Evolutionary conservation across 2,329 filamentous ascomycete species (phyloP).

Genomic region (Monosporascus ibericus): DNA sequence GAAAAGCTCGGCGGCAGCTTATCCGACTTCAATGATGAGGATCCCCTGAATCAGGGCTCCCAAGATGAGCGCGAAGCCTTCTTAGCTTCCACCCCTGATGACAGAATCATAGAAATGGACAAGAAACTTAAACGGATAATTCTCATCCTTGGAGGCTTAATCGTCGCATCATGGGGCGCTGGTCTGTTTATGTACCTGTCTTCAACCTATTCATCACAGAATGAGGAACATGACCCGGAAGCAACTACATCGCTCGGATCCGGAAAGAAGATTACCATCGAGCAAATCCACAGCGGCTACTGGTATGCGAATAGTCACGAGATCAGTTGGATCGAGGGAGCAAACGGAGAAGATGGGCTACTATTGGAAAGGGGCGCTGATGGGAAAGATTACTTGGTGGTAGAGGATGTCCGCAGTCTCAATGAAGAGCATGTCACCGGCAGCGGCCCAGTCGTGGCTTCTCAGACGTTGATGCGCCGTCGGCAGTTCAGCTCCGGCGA

Average conservation of each 20-base stretch:
- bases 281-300: slow-evolving; percentile 60
- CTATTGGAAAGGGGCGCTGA: slow-evolving; percentile 64
- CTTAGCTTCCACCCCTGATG: slow-evolving; percentile 32
- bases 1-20: slow-evolving; percentile 30
- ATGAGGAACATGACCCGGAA: slow-evolving; percentile 58
- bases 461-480: slow-evolving; percentile 70
- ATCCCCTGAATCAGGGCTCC: slow-evolving; percentile 35
- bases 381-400: slow-evolving; percentile 70
- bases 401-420: slow-evolving; percentile 72
- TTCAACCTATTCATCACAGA: slow-evolving; percentile 53
- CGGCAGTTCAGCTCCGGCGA: slow-evolving; percentile 55
- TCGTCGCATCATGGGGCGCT: slow-evolving; percentile 62
- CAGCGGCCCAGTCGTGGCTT: slow-evolving; percentile 34
- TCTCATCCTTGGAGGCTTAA: slow-evolving; percentile 53
- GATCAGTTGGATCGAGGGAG: slow-evolving; percentile 72
- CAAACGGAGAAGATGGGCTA: slow-evolving; percentile 74
- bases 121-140: slow-evolving; percentile 57
- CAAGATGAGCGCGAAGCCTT: slow-evolving; percentile 48
- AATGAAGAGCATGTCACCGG: slow-evolving; percentile 35
- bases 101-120: slow-evolving; percentile 53
- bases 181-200: slow-evolving; percentile 63
- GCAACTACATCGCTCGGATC: slow-evolving; percentile 55
- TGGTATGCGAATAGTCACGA: slow-evolving; percentile 60
- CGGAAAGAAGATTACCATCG: slow-evolving; percentile 67
- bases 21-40: slow-evolving; percentile 38